Conservation (phyloP, 352 stramenopile species). For the Phytophthora niederhauseri region DNA sequence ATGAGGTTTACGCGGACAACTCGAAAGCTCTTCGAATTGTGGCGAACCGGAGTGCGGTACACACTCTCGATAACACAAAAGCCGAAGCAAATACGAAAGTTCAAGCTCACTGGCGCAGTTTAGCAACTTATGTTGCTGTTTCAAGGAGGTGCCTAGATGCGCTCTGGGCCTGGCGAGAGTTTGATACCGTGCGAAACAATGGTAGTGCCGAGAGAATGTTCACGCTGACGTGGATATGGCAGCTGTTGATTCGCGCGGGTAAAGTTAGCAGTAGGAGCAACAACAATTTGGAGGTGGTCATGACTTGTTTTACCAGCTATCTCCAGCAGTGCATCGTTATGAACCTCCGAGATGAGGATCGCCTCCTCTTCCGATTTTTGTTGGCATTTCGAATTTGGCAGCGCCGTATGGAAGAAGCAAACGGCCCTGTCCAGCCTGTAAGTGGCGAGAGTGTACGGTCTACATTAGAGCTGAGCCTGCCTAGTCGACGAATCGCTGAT, state of each 20-base stretch:
- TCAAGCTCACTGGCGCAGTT: constrained; percentile 25
- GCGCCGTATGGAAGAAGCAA: constrained; percentile 23
- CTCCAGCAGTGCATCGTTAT: constrained; percentile 27
- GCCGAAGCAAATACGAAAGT: constrained; percentile 46
- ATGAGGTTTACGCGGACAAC: constrained; percentile 50
- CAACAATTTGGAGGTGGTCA: constrained; percentile 27
- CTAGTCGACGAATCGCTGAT: background rate
- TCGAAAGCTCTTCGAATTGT: constrained; percentile 64
- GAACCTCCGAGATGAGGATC: constrained; percentile 40
- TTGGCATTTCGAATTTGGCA: constrained; percentile 45
- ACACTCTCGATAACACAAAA: constrained; percentile 55
- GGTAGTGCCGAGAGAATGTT: background rate
- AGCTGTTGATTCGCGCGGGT: constrained; percentile 32
- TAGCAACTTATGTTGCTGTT: constrained; percentile 35
- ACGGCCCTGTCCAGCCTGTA: background rate
- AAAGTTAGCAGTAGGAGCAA: constrained; percentile 27
- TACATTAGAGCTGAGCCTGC: background rate
- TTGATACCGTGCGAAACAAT: constrained; percentile 10
- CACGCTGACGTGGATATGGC: constrained; percentile 46
- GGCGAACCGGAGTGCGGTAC: constrained; percentile 54
- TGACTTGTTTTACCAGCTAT: constrained; percentile 29
- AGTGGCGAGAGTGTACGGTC: background rate
- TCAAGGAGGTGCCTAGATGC: constrained; percentile 45
- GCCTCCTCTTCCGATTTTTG: constrained; percentile 45
- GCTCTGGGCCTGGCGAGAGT: constrained; percentile 41